Evolutionary conservation across 192 early-diverging fungal genomes (phyloP), one percentile per base, ranked within the genome.

Genomic region (Neocallimastix lanati): DNA sequence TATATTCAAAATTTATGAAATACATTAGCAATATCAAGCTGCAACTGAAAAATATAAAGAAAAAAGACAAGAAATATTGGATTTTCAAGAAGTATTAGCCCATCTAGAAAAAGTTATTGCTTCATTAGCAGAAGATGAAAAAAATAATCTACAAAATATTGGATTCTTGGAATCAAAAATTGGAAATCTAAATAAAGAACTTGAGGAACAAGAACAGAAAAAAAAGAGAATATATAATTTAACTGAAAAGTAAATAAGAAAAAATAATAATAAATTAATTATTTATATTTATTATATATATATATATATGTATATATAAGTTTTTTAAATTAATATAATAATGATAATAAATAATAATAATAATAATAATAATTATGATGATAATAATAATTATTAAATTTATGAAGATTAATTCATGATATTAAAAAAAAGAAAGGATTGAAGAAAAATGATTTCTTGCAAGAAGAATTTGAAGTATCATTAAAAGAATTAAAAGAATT

Each of bases 21-120:
- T n/a, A n/a, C n/a, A n/a, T 40, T 50, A 85, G 88, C 85, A 88
- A 88, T 90, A 85, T 78, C 83, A 84, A 28, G 82, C 85, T 21
- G 82, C 83, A 6, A 90, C 89, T 85, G 89, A 90, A 79, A 78
- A 82, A 29, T 90, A 87, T 83, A 87, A 88, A 78, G 76, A 58
- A 14, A 90, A 90, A 78, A 83, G 88, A 16, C 29, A 80, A 27
- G 82, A 87, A 33, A 86, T 90, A 77, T 86, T 88, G 81, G 82
- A 81, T 29, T 78, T 90, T 18, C 89, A 90, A 80, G 79, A 80
- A 16, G 78, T 83, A n/a, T 81, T 90, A 16, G 33, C 77, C n/a
- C 58, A 83, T 27, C 28, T 83, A n/a, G 89, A 90, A 78, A 78
- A 79, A 21, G 33, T 77, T 15, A 81, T 84, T 67, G 28, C 81